Evolutionary conservation across 2,329 filamentous ascomycete genomes (phyloP).

Genomic region (Fusarium miscanthi): DNA sequence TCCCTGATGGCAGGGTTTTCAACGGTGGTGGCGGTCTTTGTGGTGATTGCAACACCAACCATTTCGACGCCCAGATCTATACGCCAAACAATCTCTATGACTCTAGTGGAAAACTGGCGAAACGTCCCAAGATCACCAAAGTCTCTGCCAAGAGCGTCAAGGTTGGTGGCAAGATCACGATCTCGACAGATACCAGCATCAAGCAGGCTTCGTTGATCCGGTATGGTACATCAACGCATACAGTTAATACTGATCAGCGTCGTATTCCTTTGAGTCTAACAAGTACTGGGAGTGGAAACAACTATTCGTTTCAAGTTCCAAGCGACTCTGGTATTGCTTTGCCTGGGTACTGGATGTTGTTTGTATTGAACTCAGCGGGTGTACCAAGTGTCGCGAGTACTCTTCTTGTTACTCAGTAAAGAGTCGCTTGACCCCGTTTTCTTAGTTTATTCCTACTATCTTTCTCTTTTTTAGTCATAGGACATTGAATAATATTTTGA

Average conservation of each 20-base stretch:
- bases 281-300: neutral
- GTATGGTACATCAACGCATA: slow-evolving; percentile 32
- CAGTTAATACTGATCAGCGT: slow-evolving; percentile 37
- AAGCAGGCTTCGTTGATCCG: slow-evolving; percentile 19
- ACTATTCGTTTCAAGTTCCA: slow-evolving; percentile 18
- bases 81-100: slow-evolving; percentile 26
- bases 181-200: neutral
- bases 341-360: slow-evolving; percentile 37
- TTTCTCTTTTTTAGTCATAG: accelerated
- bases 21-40: slow-evolving; percentile 27
- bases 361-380: slow-evolving; percentile 25
- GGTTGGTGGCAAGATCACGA: slow-evolving; percentile 1
- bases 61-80: slow-evolving; percentile 36
- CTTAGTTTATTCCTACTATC: neutral
- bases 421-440: neutral
- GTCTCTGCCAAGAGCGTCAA: neutral
- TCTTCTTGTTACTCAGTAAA: neutral
- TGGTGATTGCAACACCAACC: slow-evolving; percentile 7
- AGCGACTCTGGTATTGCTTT: slow-evolving; percentile 25
- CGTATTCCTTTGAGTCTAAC: slow-evolving; percentile 17
- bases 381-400: slow-evolving; percentile 29
- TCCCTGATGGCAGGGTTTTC: slow-evolving; percentile 21
- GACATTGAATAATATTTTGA: accelerated
- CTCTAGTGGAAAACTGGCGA: neutral
- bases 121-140: slow-evolving; percentile 1